These are phyloP conservation scores for Xylaria arbuscula DNA, from an alignment of 2,329 filamentous ascomycete genomes.

Conservation along the genomic window DNA sequence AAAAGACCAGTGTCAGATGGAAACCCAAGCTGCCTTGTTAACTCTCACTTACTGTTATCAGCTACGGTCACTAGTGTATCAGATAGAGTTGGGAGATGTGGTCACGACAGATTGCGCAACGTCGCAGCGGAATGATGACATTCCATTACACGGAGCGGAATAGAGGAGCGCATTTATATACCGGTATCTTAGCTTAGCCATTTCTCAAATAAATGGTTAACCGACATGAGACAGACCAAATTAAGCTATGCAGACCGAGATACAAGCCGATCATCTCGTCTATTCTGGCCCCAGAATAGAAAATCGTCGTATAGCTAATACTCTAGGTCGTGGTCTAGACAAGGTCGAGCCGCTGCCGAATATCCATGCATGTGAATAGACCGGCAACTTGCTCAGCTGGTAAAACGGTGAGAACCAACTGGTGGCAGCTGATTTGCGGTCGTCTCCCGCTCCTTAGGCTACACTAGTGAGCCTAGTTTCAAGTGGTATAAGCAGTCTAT, in stretches of 20 bases:
- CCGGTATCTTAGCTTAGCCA: conserved; percentile 1
- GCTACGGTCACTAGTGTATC: background rate
- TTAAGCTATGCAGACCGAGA: conserved; percentile 2
- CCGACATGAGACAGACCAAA: conserved; percentile 7
- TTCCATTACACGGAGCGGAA: conserved; percentile 2
- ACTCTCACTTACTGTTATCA: conserved; percentile 20
- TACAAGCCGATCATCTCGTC: background rate
- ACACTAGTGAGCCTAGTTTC: background rate
- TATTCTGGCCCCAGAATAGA: conserved; percentile 19
- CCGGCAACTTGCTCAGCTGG: background rate
- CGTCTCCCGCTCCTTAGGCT: conserved; percentile 2
- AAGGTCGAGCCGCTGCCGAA: conserved; percentile 21
- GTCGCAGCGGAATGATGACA: conserved; percentile 26
- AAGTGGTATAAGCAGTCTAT: too few species aligned
- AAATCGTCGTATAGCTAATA: background rate
- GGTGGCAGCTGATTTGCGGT: background rate
- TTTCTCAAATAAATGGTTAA: conserved; percentile 17
- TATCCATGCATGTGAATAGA: conserved; percentile 10
- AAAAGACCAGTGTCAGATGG: background rate
- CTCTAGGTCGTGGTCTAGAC: conserved; percentile 5
- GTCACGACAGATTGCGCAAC: conserved; percentile 34
- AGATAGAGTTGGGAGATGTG: conserved; percentile 5
- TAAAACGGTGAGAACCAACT: background rate
- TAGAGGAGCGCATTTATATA: conserved; percentile 20
- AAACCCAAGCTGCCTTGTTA: background rate